phyloP scores from a whole-genome alignment of 106 monocot species.

The Apostasia shenzhenica region DNA sequence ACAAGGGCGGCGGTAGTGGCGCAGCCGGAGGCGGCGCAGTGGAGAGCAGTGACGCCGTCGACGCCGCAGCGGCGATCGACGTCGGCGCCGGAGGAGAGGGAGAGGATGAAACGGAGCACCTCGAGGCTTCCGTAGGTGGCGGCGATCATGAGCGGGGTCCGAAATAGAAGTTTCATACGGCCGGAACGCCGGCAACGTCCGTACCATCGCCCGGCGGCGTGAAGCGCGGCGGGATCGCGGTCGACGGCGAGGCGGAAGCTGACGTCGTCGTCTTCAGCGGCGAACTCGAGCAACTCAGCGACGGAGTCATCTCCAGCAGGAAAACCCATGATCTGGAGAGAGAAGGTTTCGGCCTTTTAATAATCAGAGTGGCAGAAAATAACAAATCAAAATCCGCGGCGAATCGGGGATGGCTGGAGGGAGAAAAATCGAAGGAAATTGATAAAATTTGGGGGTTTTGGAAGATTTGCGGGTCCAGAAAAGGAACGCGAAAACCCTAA shows the following conservation, averaged over 20 bases:
- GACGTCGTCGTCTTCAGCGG: neutral
- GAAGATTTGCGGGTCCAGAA: too few species aligned
- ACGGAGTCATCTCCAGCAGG: neutral
- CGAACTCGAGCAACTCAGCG: slow-evolving; percentile 8
- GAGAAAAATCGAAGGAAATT: too few species aligned
- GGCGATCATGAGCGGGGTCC: slow-evolving; percentile 47
- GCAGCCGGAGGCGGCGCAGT: slow-evolving; percentile 33
- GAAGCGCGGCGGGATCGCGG: slow-evolving; percentile 9
- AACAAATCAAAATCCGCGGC: too few species aligned
- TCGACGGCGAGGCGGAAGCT: neutral
- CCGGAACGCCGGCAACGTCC: slow-evolving; percentile 20
- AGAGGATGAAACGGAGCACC: slow-evolving; percentile 27
- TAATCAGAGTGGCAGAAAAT: too few species aligned
- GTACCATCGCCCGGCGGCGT: slow-evolving; percentile 34
- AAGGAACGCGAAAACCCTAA: too few species aligned
- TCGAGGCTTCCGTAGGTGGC: slow-evolving; percentile 39
- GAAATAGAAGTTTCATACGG: slow-evolving; percentile 18
- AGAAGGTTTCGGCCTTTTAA: neutral
- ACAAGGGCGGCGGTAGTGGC: slow-evolving; percentile 20
- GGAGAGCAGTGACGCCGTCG: slow-evolving; percentile 37
- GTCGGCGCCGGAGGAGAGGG: slow-evolving; percentile 40
- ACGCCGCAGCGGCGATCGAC: slow-evolving; percentile 7
- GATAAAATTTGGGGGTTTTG: too few species aligned
- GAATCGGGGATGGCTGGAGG: too few species aligned
- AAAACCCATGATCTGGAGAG: neutral